Conservation (phyloP, 192 early-diverging fungal species). For the Podila clonocystis region DNA sequence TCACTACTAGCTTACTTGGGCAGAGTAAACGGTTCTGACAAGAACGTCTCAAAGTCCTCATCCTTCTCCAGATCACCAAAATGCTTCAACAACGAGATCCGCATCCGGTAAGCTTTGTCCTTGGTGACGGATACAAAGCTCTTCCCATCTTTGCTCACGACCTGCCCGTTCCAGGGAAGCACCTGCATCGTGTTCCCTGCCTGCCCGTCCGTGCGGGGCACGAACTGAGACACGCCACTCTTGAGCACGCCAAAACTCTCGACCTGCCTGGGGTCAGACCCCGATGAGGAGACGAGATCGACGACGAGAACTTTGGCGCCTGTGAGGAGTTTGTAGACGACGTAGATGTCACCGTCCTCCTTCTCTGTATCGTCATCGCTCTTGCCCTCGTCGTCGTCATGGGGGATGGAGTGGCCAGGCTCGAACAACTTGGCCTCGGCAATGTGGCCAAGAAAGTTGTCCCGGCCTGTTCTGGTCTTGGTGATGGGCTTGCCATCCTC, state of each 20-base stretch:
- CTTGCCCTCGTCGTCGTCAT: not conserved
- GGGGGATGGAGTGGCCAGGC: not conserved
- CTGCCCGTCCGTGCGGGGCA: not conserved
- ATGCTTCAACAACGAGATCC: constrained; percentile 26
- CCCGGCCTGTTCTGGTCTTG: not conserved
- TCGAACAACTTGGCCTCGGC: not conserved
- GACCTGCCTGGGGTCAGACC: not conserved
- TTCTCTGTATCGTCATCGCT: not conserved
- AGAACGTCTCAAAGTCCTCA: constrained; percentile 32
- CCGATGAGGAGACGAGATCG: not conserved
- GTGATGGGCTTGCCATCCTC: not conserved
- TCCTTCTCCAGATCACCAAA: constrained; percentile 28
- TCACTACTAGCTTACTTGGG: too few species aligned
- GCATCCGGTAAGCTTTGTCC: constrained; percentile 17
- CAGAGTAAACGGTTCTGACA: not conserved
- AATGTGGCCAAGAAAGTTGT: not conserved
- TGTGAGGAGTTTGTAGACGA: not conserved
- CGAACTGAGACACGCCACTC: not conserved
- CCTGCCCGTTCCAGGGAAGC: not conserved
- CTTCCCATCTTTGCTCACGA: not conserved
- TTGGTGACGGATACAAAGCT: not conserved
- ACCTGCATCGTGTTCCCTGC: not conserved
- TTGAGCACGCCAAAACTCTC: constrained; percentile 7
- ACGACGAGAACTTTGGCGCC: not conserved
- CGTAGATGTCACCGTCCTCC: not conserved